Conservation (phyloP, 169 alveolate genomes). For the Plasmodium berghei region DNA sequence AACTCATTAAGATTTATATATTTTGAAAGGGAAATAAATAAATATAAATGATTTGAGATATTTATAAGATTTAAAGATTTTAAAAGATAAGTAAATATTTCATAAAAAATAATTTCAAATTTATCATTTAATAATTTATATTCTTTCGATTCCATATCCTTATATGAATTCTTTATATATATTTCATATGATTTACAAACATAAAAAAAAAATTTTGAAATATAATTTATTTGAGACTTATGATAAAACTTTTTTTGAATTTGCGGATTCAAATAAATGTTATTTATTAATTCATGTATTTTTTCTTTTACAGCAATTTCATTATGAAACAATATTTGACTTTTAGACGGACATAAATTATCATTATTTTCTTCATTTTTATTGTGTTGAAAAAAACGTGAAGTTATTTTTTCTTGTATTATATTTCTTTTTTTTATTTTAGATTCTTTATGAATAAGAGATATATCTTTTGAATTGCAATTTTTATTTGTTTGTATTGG, state of each 20-base stretch:
- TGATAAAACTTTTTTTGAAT: background rate
- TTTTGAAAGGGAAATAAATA: slow-evolving; percentile 17
- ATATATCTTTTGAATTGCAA: no score
- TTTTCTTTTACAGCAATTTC: no score
- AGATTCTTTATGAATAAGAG: no score
- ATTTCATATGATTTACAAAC: slow-evolving; percentile 10
- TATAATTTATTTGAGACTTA: slow-evolving; percentile 17
- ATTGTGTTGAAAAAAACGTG: no score
- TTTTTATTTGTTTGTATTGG: no score
- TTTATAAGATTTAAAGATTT: slow-evolving; percentile 16
- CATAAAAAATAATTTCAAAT: slow-evolving; percentile 39
- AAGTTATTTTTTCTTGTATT: no score
- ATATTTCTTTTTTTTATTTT: no score
- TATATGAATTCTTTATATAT: background rate
- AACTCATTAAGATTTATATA: background rate
- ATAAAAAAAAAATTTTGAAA: slow-evolving; percentile 24
- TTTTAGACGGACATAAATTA: no score
- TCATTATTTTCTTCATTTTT: no score
- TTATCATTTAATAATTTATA: background rate
- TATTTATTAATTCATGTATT: no score
- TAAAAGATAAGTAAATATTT: slow-evolving; percentile 33
- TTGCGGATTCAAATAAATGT: no score
- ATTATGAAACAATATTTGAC: no score
- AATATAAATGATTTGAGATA: slow-evolving; percentile 32
- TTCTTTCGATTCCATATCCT: background rate